phyloP scores from a whole-genome alignment of 2,329 filamentous ascomycete species.

The Pseudopithomyces maydicus region DNA sequence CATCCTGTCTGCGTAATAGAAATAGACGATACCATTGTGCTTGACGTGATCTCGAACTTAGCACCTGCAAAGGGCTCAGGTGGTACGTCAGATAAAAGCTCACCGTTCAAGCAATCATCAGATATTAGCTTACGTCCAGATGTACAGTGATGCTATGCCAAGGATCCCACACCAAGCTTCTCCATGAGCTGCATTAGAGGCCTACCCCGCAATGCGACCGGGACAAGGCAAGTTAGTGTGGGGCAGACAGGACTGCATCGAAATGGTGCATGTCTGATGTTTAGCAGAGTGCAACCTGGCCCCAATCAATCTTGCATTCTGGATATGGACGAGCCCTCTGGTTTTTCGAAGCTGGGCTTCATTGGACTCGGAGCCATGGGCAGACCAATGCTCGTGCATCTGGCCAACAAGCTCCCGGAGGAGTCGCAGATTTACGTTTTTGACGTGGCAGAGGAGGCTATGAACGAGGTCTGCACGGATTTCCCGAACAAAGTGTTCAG shows the following conservation, averaged over 20 bases:
- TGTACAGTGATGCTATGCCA: background rate
- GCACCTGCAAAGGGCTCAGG: background rate
- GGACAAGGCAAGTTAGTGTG: slow-evolving; percentile 1
- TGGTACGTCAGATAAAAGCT: background rate
- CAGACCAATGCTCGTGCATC: slow-evolving; percentile 57
- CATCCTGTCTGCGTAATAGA: slow-evolving; percentile 12
- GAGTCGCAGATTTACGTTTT: slow-evolving; percentile 54
- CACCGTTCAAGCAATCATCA: background rate
- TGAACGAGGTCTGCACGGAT: slow-evolving; percentile 51
- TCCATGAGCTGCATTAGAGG: background rate
- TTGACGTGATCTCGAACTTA: background rate
- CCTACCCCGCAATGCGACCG: slow-evolving; percentile 2
- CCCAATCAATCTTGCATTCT: background rate
- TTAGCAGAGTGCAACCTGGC: background rate
- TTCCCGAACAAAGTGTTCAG: slow-evolving; percentile 47
- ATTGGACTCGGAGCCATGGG: slow-evolving; percentile 63
- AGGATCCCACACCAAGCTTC: background rate
- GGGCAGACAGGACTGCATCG: background rate
- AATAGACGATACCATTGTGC: slow-evolving; percentile 17
- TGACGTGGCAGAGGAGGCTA: slow-evolving; percentile 52
- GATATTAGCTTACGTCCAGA: no score
- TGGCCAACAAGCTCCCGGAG: slow-evolving; percentile 53
- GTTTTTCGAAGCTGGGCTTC: slow-evolving; percentile 51
- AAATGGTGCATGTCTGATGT: background rate
- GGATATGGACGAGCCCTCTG: slow-evolving; percentile 24